These are phyloP conservation scores for Chlorella sorokiniana DNA, from an alignment of 139 green algal species.

Conservation along the genomic window DNA sequence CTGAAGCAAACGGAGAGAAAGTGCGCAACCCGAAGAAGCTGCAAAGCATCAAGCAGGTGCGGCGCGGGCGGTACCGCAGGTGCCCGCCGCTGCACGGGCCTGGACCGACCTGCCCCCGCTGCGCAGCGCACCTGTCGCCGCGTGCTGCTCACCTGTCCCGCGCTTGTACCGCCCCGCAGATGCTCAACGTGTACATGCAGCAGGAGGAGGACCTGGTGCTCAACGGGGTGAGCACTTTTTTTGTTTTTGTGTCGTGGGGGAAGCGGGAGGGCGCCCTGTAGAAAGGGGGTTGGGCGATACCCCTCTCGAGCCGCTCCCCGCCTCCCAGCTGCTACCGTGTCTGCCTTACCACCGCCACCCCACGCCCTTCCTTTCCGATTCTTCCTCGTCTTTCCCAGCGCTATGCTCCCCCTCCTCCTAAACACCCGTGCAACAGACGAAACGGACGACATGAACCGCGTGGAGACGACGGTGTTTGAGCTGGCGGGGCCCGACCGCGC, in stretches of 20 bases:
- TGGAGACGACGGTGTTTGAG: conserved; percentile 86
- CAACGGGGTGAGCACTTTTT: conserved; percentile 47
- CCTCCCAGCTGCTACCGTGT: too few species aligned
- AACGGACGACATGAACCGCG: conserved; percentile 38
- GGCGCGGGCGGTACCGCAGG: neutral
- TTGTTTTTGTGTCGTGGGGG: too few species aligned
- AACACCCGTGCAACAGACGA: too few species aligned
- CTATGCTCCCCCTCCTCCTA: too few species aligned
- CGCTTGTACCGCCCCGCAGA: conserved; percentile 39
- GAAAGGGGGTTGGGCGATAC: too few species aligned
- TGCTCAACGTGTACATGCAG: conserved; percentile 68
- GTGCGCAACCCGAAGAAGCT: conserved; percentile 82
- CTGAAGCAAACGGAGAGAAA: conserved; percentile 75
- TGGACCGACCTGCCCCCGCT: neutral
- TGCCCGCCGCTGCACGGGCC: neutral
- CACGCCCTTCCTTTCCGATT: neutral
- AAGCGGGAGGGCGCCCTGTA: too few species aligned
- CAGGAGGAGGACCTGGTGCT: conserved; percentile 51
- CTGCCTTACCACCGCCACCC: too few species aligned
- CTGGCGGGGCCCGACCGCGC: conserved; percentile 79
- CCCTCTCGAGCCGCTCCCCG: too few species aligned
- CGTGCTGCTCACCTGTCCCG: neutral
- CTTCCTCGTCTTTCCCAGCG: too few species aligned
- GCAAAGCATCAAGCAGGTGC: conserved; percentile 69
- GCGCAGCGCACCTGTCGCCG: neutral